Base-by-base conservation (phyloP, 768 basidiomycete species). In the Podaxis carcinomalis region DNA sequence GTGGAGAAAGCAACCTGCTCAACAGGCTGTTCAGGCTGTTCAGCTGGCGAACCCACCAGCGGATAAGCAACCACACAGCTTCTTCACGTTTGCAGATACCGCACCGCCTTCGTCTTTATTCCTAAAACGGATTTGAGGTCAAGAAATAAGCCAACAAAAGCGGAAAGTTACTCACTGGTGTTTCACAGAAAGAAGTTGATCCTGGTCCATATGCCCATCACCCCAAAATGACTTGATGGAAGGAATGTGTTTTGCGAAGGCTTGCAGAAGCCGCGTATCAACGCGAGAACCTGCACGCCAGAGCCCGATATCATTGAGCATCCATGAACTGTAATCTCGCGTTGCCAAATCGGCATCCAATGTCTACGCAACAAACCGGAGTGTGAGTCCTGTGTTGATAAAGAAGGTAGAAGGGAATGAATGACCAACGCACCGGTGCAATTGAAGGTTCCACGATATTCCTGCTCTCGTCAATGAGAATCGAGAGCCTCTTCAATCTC, bases 191-290 rank as follows among this genome's bases (percentile, higher is more conserved):
- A 25, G 7, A 7, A 23, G 39, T 11, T 13, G 11, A 19, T 36
- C 37, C 51, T 53, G 19, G 27, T 46, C 14, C 64, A 65, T 64
- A 32, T 64, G 64, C 13, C 74, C 74, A 28, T 57, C 61, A 19
- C 69, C 71, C 69, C 73, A 75, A 44, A 77, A 75, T 51, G 72
- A 74, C 3, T 51, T 58, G 5, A 79, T 52, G 28, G 72, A 73
- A 3, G 77, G 78, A 35, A 78, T 75, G 62, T 70, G 62, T 5
- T 55, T 63, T 2, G 71, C 69, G 27, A 77, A 62, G 1, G 71
- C 64, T 7, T 61, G 35, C 74, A 78, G 74, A 13, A 67, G 70
- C 13, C 69, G 68, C 1, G 51, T 51, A 57, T 77, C 77, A 32
- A 75, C 32, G 28, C 69, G 66, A 6, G 64, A 61, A 3, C 74